These are phyloP conservation scores for Penicillium sp. DNA, from an alignment of 2,329 filamentous ascomycete genomes.

Conservation along the genomic window DNA sequence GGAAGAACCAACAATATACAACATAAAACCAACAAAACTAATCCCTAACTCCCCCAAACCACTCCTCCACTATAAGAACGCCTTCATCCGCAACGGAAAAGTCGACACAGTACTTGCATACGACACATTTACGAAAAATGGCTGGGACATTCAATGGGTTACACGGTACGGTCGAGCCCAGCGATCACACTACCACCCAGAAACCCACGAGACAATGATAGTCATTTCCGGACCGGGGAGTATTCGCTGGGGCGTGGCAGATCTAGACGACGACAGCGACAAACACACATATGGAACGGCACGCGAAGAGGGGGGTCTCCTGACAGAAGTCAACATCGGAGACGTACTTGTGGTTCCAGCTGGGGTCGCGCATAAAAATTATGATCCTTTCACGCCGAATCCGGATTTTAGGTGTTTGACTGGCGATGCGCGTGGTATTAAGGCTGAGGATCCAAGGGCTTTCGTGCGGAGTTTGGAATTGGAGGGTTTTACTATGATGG, in stretches of 20 bases:
- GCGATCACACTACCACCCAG: conserved; percentile 61
- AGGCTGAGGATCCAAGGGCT: conserved; percentile 37
- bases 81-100: conserved; percentile 32
- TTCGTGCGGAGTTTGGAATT: conserved; percentile 42
- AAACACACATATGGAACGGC: conserved; percentile 17
- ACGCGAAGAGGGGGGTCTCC: conserved; percentile 54
- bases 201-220: conserved; percentile 62
- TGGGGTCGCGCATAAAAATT: conserved; percentile 61
- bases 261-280: conserved; percentile 32
- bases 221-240: conserved; percentile 58
- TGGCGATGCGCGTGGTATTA: conserved; percentile 44
- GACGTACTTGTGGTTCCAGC: conserved; percentile 65
- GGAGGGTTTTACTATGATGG: conserved; percentile 60
- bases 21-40: conserved; percentile 43
- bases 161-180: conserved; percentile 62
- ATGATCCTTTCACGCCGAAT: conserved; percentile 43
- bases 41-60: conserved; percentile 59
- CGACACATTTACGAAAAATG: conserved; percentile 54
- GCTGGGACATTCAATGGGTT: conserved; percentile 61
- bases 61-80: conserved; percentile 57
- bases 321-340: conserved; percentile 54
- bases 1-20: not conserved
- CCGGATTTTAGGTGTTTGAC: conserved; percentile 50
- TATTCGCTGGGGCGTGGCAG: conserved; percentile 61
- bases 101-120: conserved; percentile 38